These are phyloP conservation scores for Scutellaria baicalensis DNA, from an alignment of 257 asterid genomes.

Conservation along the genomic window DNA sequence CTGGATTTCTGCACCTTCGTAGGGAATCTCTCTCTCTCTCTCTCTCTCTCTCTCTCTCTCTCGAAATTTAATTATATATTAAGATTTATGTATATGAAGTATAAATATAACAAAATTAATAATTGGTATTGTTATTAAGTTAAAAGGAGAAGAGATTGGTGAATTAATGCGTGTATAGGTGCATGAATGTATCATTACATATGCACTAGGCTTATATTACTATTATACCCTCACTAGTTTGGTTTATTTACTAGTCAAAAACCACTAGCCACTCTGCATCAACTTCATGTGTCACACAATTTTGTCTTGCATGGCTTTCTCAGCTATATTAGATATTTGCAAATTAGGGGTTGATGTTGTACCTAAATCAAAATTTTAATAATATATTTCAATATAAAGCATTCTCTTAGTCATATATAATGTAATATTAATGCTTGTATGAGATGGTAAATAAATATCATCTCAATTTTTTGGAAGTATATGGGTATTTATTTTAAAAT, in stretches of 20 bases:
- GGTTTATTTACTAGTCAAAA: slow-evolving; percentile 6
- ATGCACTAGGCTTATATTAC: neutral
- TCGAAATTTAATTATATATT: too few species aligned
- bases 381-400: too few species aligned
- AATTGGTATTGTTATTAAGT: neutral
- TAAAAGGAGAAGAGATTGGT: slow-evolving; percentile 14
- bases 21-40: slow-evolving; percentile 18
- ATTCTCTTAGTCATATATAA: too few species aligned
- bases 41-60: slow-evolving; percentile 17
- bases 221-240: neutral
- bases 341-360: too few species aligned
- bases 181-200: too few species aligned
- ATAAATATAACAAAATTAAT: neutral
- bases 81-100: neutral
- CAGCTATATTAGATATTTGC: neutral
- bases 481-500: too few species aligned
- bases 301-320: neutral
- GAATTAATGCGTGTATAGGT: too few species aligned
- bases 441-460: too few species aligned
- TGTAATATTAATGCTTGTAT: too few species aligned
- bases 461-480: too few species aligned
- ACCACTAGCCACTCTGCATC: slow-evolving; percentile 2
- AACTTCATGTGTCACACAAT: slow-evolving; percentile 2
- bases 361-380: too few species aligned
- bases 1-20: slow-evolving; percentile 9